Conservation (phyloP, 768 basidiomycete genomes). For the Rhodotorula sphaerocarpa region DNA sequence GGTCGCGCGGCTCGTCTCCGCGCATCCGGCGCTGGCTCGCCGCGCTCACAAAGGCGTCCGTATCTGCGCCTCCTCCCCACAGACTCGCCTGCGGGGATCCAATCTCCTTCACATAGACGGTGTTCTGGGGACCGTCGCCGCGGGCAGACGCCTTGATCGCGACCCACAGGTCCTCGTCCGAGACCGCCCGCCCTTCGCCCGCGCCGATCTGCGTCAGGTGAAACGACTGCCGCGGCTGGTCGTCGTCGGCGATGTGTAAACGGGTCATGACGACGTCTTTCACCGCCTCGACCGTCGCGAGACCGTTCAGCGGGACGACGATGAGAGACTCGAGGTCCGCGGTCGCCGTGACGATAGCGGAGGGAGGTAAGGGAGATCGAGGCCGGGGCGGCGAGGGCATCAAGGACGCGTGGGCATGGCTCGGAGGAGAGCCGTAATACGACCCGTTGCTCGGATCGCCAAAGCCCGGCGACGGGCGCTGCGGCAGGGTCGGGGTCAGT, state of each 20-base stretch:
- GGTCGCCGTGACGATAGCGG: constrained; percentile 23
- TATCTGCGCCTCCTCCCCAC: constrained; percentile 47
- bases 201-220: constrained; percentile 81
- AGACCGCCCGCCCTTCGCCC: constrained; percentile 64
- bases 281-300: constrained; percentile 24
- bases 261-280: constrained; percentile 34
- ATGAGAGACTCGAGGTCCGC: constrained; percentile 36
- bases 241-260: constrained; percentile 72
- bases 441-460: not conserved
- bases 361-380: constrained; percentile 6
- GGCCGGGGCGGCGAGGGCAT: not conserved
- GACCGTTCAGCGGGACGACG: constrained; percentile 23
- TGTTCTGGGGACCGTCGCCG: constrained; percentile 54
- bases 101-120: constrained; percentile 74
- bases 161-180: constrained; percentile 61
- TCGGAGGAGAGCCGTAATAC: not conserved
- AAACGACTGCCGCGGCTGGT: constrained; percentile 65
- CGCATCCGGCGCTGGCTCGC: constrained; percentile 43
- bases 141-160: constrained; percentile 46
- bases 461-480: not conserved
- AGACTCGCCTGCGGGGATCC: constrained; percentile 51
- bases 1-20: not conserved
- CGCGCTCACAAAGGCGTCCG: constrained; percentile 63
- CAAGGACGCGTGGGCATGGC: not conserved
- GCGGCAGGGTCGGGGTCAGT: not conserved